These are phyloP conservation scores for Candida labiduridarum DNA, from an alignment of 1,139 yeast species.

Conservation along the genomic window DNA sequence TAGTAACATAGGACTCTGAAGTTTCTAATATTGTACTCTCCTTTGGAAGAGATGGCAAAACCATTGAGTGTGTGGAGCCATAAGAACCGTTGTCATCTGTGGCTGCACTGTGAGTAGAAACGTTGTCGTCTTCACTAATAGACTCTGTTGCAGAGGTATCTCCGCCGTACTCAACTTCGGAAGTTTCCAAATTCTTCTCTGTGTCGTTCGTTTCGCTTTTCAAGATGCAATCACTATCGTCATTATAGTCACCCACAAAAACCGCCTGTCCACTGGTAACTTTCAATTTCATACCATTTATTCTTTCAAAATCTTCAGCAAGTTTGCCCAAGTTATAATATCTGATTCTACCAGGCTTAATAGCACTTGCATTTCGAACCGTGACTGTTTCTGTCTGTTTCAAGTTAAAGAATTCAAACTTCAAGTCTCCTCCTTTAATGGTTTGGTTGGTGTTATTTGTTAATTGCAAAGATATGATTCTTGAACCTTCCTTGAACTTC, in stretches of 20 bases:
- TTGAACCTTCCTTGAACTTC: constrained; percentile 23
- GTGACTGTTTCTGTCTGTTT: constrained; percentile 20
- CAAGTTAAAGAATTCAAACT: constrained; percentile 26
- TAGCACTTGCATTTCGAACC: constrained; percentile 30
- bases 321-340: constrained; percentile 30
- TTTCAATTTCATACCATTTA: constrained; percentile 23
- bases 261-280: constrained; percentile 23
- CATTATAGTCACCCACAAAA: constrained; percentile 28
- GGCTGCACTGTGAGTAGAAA: background rate
- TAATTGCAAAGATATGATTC: constrained; percentile 30
- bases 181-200: constrained; percentile 23
- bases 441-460: constrained; percentile 25
- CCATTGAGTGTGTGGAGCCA: constrained; percentile 34
- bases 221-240: constrained; percentile 15
- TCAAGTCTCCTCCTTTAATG: constrained; percentile 34
- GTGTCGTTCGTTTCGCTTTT: background rate
- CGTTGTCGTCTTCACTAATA: constrained; percentile 10
- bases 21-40: constrained; percentile 22
- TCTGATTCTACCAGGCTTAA: constrained; percentile 32
- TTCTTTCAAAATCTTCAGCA: constrained; percentile 19
- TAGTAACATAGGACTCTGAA: constrained; percentile 30
- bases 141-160: constrained; percentile 15
- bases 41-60: constrained; percentile 38
- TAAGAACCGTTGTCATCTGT: background rate
- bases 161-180: constrained; percentile 14